These are phyloP conservation scores for Debaryomyces fabryi DNA, from an alignment of 1,139 yeast species.

Conservation along the genomic window DNA sequence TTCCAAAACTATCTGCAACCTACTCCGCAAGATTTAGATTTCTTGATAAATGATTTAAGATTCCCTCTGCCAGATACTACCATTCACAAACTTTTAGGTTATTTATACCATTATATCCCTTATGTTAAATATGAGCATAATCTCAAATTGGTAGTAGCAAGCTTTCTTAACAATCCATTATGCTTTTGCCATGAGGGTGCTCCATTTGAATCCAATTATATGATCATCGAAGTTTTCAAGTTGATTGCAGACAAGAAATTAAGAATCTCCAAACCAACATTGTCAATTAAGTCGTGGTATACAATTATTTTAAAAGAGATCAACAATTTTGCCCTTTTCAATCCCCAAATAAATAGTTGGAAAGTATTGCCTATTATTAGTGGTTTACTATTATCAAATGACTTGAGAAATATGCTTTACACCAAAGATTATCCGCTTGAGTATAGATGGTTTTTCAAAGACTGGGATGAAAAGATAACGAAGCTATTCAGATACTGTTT, in stretches of 20 bases:
- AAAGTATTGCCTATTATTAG: conserved; percentile 57
- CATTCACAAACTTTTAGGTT: conserved; percentile 47
- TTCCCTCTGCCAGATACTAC: conserved; percentile 39
- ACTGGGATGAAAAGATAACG: conserved; percentile 33
- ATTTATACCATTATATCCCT: conserved; percentile 63
- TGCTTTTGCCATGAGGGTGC: conserved; percentile 46
- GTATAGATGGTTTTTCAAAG: conserved; percentile 36
- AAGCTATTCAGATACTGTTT: conserved; percentile 29
- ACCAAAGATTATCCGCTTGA: conserved; percentile 27
- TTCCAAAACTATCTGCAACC: conserved; percentile 1
- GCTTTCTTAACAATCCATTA: conserved; percentile 50
- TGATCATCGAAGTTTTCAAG: conserved; percentile 53
- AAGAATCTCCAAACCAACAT: conserved; percentile 62
- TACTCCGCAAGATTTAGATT: conserved; percentile 52
- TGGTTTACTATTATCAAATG: conserved; percentile 52
- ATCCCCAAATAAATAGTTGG: conserved; percentile 48
- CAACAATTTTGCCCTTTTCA: conserved; percentile 31
- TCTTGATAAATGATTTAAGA: conserved; percentile 45
- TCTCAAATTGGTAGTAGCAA: conserved; percentile 51
- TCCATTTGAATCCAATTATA: conserved; percentile 36
- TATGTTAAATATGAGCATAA: conserved; percentile 61
- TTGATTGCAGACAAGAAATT: conserved; percentile 54
- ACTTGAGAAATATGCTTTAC: conserved; percentile 39
- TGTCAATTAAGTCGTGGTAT: conserved; percentile 56
- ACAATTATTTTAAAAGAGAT: conserved; percentile 43